Percentiles rank a stretch among this genome's conserved stretches.
These are phyloP conservation scores for Diaporthe citrichinensis DNA, from an alignment of 2,329 filamentous ascomycete species.

Conservation along the genomic window DNA sequence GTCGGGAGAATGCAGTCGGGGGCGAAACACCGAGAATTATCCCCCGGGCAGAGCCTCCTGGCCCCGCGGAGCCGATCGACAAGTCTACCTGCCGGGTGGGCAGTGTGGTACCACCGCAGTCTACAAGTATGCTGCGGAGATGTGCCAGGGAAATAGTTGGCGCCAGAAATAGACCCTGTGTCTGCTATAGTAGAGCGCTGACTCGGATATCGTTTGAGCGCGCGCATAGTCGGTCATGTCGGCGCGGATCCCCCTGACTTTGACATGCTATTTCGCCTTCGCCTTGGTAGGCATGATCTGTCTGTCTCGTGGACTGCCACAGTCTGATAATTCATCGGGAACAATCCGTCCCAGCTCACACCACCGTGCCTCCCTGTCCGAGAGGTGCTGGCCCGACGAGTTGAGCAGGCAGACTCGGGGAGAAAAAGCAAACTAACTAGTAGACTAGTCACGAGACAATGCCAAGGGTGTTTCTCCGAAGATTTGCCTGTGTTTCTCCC, in stretches of 20 bases:
- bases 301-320: neutral
- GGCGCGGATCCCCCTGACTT: slow-evolving; percentile 12
- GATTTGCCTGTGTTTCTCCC: slow-evolving; percentile 25
- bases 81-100: neutral
- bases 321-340: neutral
- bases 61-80: slow-evolving; percentile 11
- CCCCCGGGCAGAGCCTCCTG: slow-evolving; percentile 17
- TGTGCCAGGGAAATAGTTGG: neutral
- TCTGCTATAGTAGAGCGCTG: slow-evolving; percentile 16
- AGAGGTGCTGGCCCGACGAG: neutral
- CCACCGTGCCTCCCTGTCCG: neutral
- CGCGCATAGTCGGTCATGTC: slow-evolving; percentile 9
- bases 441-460: slow-evolving; percentile 15
- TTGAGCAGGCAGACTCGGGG: neutral
- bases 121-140: neutral
- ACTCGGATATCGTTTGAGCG: slow-evolving; percentile 19
- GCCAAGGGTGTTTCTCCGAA: slow-evolving; percentile 29
- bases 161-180: slow-evolving; percentile 16
- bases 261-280: neutral
- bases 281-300: neutral
- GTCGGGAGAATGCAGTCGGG: slow-evolving; percentile 12
- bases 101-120: neutral
- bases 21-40: slow-evolving; percentile 30
- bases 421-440: neutral
- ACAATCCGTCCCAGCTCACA: neutral